Percentiles rank a stretch among this genome's conserved stretches.
Evolutionary conservation across 495 filamentous ascomycete genomes (phyloP).

Genomic region (Glutinoglossum americanum): DNA sequence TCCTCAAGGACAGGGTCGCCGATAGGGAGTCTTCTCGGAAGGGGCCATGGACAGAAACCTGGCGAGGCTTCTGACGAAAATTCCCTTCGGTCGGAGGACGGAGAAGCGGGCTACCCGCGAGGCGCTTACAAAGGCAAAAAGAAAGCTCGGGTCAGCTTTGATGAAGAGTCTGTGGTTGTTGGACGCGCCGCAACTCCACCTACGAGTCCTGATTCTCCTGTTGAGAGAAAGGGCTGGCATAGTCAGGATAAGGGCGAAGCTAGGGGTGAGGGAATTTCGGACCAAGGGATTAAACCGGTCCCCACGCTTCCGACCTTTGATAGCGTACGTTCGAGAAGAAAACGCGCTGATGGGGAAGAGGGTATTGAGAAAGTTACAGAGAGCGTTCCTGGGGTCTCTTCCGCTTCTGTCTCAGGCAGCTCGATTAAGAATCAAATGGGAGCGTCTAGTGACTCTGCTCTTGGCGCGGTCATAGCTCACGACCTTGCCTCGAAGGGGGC

Average conservation of each 20-base stretch:
- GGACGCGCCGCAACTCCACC: constrained; percentile 30
- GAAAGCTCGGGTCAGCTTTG: constrained; percentile 64
- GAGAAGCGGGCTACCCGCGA: constrained; percentile 11
- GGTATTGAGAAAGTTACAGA: constrained; percentile 19
- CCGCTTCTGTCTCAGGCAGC: constrained; percentile 6
- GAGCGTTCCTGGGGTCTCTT: constrained; percentile 13
- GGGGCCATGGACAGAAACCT: constrained; percentile 16
- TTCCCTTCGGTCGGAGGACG: constrained; percentile 39
- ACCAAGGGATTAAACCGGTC: constrained; percentile 5
- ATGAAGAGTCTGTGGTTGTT: constrained; percentile 44
- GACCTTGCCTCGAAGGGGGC: constrained; percentile 18
- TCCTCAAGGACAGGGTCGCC: constrained; percentile 25
- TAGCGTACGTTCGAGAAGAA: background rate
- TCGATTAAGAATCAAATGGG: constrained; percentile 11
- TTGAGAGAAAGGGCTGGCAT: constrained; percentile 30
- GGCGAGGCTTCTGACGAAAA: constrained; percentile 40
- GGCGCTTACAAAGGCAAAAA: constrained; percentile 34
- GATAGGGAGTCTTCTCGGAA: background rate
- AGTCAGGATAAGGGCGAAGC: constrained; percentile 7
- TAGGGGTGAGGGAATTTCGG: constrained; percentile 16
- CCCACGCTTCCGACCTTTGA: constrained; percentile 5
- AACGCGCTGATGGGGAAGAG: background rate
- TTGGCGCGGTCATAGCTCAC: constrained; percentile 36
- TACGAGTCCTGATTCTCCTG: constrained; percentile 26
- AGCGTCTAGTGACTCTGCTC: constrained; percentile 41